These are phyloP conservation scores for Strobilomyces confusus DNA, from an alignment of 768 basidiomycete genomes.

Conservation along the genomic window DNA sequence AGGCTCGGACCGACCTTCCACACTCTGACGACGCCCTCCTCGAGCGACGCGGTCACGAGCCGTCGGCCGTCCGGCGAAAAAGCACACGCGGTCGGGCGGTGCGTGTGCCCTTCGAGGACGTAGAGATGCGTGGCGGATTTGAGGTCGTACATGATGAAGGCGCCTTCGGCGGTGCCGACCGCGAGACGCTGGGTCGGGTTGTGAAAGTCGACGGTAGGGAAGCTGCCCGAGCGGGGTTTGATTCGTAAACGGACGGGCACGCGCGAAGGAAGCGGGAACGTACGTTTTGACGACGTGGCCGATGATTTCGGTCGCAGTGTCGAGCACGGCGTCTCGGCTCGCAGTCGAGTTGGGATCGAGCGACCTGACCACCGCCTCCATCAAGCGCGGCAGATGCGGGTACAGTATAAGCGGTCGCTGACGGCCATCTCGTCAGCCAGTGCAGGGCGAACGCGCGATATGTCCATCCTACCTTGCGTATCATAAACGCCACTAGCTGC, in stretches of 20 bases:
- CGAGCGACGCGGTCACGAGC: constrained; percentile 81
- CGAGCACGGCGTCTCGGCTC: constrained; percentile 78
- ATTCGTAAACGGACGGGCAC: background rate
- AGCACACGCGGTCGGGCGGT: constrained; percentile 74
- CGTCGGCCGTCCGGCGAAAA: constrained; percentile 94
- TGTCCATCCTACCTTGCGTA: constrained; percentile 65
- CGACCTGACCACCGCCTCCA: constrained; percentile 95
- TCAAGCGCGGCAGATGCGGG: constrained; percentile 75
- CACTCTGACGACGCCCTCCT: constrained; percentile 78
- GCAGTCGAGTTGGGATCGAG: constrained; percentile 84
- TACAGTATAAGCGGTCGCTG: constrained; percentile 84
- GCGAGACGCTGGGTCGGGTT: constrained; percentile 81
- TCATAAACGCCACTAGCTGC: constrained; percentile 90
- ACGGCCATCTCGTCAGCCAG: background rate
- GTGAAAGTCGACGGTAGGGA: constrained; percentile 93
- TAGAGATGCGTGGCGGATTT: constrained; percentile 95
- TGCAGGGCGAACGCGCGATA: no score
- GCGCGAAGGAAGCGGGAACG: constrained; percentile 18
- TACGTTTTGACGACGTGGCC: constrained; percentile 93
- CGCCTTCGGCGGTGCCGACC: constrained; percentile 92
- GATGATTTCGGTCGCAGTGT: constrained; percentile 91
- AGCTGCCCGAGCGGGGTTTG: constrained; percentile 45
- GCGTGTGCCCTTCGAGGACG: constrained; percentile 89
- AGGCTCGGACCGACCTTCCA: constrained; percentile 97
- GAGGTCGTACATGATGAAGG: constrained; percentile 92